Base-by-base conservation (phyloP, 169 alveolate genomes). In the Eimeria tenella region DNA sequence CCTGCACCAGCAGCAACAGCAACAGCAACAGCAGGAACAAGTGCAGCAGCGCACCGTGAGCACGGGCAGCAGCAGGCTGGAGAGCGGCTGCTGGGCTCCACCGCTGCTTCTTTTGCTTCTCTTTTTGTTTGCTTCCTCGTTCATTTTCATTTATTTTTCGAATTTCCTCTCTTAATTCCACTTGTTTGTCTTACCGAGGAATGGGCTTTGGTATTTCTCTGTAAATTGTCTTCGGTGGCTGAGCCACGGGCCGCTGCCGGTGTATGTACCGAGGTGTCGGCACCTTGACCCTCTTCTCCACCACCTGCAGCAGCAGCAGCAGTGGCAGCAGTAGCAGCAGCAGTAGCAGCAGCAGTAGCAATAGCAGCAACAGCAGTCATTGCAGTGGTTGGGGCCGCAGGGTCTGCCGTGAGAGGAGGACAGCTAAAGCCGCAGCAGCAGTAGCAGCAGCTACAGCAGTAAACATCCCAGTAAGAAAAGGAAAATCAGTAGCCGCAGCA, bases 181-280 rank as follows among this genome's bases (percentile, higher is more conserved):
- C 42, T 31, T 31, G 4, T 31, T 31, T 17, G 68, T 11, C 11
- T 10, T 58, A 68, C 77, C 77, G 11, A 15, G 77, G 77, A 10
- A 23, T 68, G 9, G 77, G 77, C n/a, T 68, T 68, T 10, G 77
- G 77, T 13, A 68, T 68, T 68, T 68, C 49, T n/a, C n/a, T 68
- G 77, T 17, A 68, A 13, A 68, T n/a, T 68, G 77, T 68, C 77
- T 68, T 68, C n/a, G 77, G 77, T 7, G 77, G 77, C n/a, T 13
- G 42, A n/a, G 77, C 50, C 60, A 83, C 91, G 25, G 77, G 63
- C 74, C 23, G 52, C 65, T 83, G 75, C 50, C n/a, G 56, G 91
- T 83, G 60, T 23, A 83, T 25, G 77, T 83, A 83, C n/a, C 77
- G 91, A 7, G 91, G 91, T 0, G 65, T 65, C 6, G 91, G 91